These are phyloP conservation scores for Polyplosphaeria fusca DNA, from an alignment of 495 filamentous ascomycete species.

Conservation along the genomic window DNA sequence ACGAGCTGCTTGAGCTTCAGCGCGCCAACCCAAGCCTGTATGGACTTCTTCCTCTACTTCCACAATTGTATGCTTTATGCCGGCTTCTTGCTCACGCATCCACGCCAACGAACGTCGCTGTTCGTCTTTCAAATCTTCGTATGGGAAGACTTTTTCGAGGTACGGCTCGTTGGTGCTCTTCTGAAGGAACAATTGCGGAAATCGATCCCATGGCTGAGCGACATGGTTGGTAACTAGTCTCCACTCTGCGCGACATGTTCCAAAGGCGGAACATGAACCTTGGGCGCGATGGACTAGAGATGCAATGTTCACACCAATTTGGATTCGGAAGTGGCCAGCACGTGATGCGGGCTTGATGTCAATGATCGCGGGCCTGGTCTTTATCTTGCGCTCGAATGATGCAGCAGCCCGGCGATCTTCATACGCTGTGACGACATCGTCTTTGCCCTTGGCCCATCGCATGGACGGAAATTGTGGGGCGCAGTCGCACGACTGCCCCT, in stretches of 20 bases:
- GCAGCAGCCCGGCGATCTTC: constrained; percentile 50
- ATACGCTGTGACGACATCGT: constrained; percentile 38
- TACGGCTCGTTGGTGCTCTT: constrained; percentile 48
- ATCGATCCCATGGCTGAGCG: constrained; percentile 32
- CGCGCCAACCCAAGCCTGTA: constrained; percentile 57
- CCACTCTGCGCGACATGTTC: constrained; percentile 43
- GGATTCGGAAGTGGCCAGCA: constrained; percentile 36
- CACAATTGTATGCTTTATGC: constrained; percentile 54
- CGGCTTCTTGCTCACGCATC: constrained; percentile 63
- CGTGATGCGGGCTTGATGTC: constrained; percentile 39
- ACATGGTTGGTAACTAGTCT: constrained; percentile 50
- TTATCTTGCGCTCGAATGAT: constrained; percentile 49
- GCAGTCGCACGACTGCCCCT: no score
- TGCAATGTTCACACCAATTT: constrained; percentile 54
- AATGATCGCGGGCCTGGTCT: constrained; percentile 50
- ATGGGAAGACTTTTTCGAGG: constrained; percentile 46
- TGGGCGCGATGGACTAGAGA: constrained; percentile 57
- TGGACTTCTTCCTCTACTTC: constrained; percentile 68
- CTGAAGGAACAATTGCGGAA: constrained; percentile 43
- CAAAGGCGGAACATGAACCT: constrained; percentile 36
- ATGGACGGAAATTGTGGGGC: no score
- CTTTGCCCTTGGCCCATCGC: no score
- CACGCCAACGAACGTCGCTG: constrained; percentile 61
- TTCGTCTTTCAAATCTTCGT: constrained; percentile 47
- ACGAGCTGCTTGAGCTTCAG: constrained; percentile 54